A percentile compares a stretch with the other conserved stretches of the same genome.
These are phyloP conservation scores for Alternaria tenuissima DNA, from an alignment of 2,329 filamentous ascomycete species.

Conservation along the genomic window DNA sequence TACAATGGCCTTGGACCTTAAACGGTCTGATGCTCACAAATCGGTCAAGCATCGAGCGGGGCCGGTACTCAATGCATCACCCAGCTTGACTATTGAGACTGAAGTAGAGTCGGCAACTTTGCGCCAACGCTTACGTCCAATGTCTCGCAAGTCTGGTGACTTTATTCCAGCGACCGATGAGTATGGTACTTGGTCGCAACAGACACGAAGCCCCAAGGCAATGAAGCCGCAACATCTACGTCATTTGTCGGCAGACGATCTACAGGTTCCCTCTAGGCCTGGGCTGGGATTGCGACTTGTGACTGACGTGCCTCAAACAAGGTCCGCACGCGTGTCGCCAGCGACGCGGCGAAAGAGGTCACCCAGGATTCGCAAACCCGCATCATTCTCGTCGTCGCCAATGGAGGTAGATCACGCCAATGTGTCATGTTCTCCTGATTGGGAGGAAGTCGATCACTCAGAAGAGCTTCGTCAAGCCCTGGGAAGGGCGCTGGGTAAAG, in stretches of 20 bases:
- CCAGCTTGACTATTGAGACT: neutral
- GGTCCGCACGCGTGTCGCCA: constrained; percentile 35
- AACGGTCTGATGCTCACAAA: constrained; percentile 37
- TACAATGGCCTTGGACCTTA: constrained; percentile 19
- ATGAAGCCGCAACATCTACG: constrained; percentile 10
- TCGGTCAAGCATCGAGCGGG: constrained; percentile 31
- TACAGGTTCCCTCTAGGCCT: constrained; percentile 1
- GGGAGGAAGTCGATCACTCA: constrained; percentile 28
- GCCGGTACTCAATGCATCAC: neutral
- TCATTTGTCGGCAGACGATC: constrained; percentile 20
- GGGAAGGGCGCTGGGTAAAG: constrained; percentile 20
- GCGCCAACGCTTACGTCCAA: constrained; percentile 6
- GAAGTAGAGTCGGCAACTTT: neutral
- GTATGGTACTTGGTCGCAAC: constrained; percentile 21
- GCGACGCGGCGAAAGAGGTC: constrained; percentile 23
- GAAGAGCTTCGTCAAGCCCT: constrained; percentile 33
- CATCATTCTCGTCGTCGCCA: constrained; percentile 21
- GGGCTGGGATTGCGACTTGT: constrained; percentile 27
- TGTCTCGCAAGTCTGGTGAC: neutral
- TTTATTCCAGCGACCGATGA: constrained; percentile 5
- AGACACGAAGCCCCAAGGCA: neutral
- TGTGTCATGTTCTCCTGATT: constrained; percentile 20
- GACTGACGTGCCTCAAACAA: constrained; percentile 29
- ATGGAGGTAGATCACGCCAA: constrained; percentile 8
- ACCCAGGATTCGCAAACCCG: constrained; percentile 16